Evolutionary conservation across 2,329 filamentous ascomycete species (phyloP).

Genomic region (Aspergillus phoenicis): DNA sequence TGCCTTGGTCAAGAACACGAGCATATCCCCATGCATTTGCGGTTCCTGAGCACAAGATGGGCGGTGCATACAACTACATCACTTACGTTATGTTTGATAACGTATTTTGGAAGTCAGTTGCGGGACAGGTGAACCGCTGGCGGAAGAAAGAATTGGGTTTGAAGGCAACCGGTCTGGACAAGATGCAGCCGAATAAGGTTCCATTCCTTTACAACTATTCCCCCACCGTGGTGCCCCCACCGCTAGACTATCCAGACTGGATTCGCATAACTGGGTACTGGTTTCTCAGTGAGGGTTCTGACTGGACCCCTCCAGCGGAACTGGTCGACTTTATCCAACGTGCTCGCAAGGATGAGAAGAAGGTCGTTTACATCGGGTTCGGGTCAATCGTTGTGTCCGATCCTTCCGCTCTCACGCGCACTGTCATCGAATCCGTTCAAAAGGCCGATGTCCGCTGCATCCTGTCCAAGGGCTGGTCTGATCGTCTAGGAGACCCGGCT

Average conservation of each 20-base stretch:
- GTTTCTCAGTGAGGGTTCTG: conserved; percentile 80
- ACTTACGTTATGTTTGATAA: conserved; percentile 97
- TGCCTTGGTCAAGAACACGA: conserved; percentile 96
- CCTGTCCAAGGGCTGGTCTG: conserved; percentile 95
- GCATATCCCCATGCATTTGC: conserved; percentile 97
- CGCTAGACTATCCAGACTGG: conserved; percentile 96
- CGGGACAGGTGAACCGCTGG: conserved; percentile 91
- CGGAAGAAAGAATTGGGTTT: conserved; percentile 77
- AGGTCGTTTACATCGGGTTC: conserved; percentile 95
- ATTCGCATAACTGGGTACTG: conserved; percentile 96
- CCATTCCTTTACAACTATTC: conserved; percentile 98
- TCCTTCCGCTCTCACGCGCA: conserved; percentile 81
- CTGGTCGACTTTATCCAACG: conserved; percentile 80
- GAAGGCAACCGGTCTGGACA: conserved; percentile 79
- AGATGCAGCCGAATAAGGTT: conserved; percentile 95
- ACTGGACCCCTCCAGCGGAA: conserved; percentile 74
- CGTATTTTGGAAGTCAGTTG: conserved; percentile 93
- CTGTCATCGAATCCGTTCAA: conserved; percentile 87
- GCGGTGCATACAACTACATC: conserved; percentile 91
- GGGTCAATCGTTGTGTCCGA: conserved; percentile 94
- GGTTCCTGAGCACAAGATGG: conserved; percentile 89
- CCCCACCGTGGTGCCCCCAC: conserved; percentile 87
- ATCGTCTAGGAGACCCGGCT: conserved; percentile 67
- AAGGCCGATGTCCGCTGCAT: conserved; percentile 95
- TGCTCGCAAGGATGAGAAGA: conserved; percentile 79